Evolutionary conservation across 176 grass and related monocot genomes (phyloP).

Genomic region (Triticum monococcum): DNA sequence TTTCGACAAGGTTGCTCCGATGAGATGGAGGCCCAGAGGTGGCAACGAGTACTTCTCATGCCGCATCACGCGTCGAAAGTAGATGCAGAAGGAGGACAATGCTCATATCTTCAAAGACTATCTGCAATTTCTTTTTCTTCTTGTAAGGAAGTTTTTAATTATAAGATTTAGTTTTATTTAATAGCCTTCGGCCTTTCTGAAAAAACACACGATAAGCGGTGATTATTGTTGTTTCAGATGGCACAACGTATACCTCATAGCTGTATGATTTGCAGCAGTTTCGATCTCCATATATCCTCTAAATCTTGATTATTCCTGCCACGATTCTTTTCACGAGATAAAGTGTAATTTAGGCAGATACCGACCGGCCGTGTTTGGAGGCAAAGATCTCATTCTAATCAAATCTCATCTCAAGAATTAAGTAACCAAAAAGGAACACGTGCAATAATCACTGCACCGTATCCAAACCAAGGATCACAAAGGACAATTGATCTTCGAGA

Average conservation of each 20-base stretch:
- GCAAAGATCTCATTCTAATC: conserved; percentile 22
- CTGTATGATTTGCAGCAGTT: neutral
- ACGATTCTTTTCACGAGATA: neutral
- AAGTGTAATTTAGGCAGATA: neutral
- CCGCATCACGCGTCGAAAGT: no score
- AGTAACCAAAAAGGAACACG: conserved; percentile 34
- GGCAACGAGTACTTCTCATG: no score
- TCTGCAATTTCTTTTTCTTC: no score
- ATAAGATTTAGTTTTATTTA: no score
- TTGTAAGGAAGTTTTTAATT: no score
- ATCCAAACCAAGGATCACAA: conserved; percentile 37
- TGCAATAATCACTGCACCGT: conserved; percentile 23
- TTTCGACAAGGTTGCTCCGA: no score
- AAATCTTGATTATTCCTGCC: neutral
- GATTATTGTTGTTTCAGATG: neutral
- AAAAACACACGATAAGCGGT: neutral
- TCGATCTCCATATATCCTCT: conserved; percentile 7
- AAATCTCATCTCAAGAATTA: neutral
- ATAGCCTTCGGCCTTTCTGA: neutral
- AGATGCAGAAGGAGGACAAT: no score
- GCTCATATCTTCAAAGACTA: no score
- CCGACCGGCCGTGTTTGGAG: neutral
- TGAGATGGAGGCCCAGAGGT: no score
- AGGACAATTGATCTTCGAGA: conserved; percentile 35
- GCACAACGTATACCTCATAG: neutral